Conservation (phyloP, 495 filamentous ascomycete species). For the Sphaerosporella brunnea region DNA sequence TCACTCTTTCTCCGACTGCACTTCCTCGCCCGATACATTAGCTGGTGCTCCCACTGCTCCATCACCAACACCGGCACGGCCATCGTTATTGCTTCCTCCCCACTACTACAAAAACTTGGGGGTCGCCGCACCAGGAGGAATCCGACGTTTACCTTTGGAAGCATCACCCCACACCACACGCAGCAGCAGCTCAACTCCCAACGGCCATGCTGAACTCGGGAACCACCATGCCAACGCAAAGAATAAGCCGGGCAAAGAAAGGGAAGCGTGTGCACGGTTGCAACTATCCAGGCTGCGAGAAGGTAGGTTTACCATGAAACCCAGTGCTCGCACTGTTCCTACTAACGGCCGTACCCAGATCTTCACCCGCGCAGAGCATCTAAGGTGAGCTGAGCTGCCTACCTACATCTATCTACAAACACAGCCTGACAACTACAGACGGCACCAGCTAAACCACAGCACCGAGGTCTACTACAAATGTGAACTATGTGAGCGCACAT, state of each 20-base stretch:
- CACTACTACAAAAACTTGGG: conserved; percentile 3
- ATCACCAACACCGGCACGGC: no score
- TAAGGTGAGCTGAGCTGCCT: no score
- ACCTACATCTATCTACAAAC: no score
- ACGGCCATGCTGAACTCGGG: conserved; percentile 14
- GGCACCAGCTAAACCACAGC: conserved; percentile 26
- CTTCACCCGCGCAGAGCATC: conserved; percentile 26
- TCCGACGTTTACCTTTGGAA: neutral
- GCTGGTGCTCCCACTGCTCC: no score
- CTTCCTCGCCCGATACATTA: neutral
- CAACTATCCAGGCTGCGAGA: conserved; percentile 24
- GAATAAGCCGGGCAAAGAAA: conserved; percentile 27
- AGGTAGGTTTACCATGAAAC: no score
- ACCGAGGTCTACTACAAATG: conserved; percentile 27
- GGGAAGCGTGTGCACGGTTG: conserved; percentile 26
- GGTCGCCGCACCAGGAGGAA: no score
- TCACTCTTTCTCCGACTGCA: neutral
- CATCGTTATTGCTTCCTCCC: no score
- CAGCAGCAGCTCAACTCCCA: neutral
- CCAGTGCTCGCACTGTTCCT: no score
- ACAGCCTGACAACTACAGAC: no score
- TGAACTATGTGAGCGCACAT: conserved; percentile 26
- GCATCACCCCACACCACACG: neutral
- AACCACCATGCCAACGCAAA: conserved; percentile 22
- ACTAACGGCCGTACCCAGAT: no score